phyloP scores from a whole-genome alignment of 2,329 filamentous ascomycete genomes.

The Sclerotinia glacialis region DNA sequence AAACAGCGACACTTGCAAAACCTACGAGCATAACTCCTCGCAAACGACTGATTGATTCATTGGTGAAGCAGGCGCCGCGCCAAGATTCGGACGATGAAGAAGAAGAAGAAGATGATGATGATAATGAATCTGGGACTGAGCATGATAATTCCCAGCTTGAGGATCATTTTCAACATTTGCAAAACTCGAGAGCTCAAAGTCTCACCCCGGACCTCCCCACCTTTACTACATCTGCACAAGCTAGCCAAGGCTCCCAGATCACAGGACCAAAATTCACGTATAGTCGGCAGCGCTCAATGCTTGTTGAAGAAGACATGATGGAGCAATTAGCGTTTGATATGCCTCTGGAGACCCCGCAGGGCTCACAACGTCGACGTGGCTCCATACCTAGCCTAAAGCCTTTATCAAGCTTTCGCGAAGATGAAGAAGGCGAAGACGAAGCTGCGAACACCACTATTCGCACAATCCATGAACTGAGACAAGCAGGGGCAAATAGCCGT shows the following conservation, averaged over 20 bases:
- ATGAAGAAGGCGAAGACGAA: constrained; percentile 35
- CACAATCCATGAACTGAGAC: constrained; percentile 63
- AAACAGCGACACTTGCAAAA: constrained; percentile 28
- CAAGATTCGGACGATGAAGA: constrained; percentile 22
- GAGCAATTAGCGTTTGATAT: constrained; percentile 35
- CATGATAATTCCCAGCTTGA: constrained; percentile 22
- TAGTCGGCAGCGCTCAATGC: constrained; percentile 39
- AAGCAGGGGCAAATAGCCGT: constrained; percentile 64
- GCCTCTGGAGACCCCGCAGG: constrained; percentile 28
- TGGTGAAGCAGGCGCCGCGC: constrained; percentile 35
- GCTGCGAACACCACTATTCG: constrained; percentile 47
- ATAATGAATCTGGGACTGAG: constrained; percentile 16
- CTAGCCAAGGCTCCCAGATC: constrained; percentile 35
- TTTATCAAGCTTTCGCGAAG: constrained; percentile 36
- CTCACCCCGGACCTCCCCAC: constrained; percentile 21
- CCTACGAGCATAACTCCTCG: constrained; percentile 26
- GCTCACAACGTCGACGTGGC: constrained; percentile 31
- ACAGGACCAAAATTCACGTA: constrained; percentile 39
- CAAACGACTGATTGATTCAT: constrained; percentile 38
- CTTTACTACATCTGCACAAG: constrained; percentile 18
- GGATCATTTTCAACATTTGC: constrained; percentile 7
- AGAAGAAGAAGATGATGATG: constrained; percentile 17
- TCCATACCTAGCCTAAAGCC: constrained; percentile 34
- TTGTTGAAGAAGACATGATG: constrained; percentile 39
- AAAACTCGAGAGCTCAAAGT: constrained; percentile 27